Evolutionary conservation across 495 filamentous ascomycete genomes (phyloP), one percentile per base, ranked within the genome.

Genomic region (Gamarada debralockiae): DNA sequence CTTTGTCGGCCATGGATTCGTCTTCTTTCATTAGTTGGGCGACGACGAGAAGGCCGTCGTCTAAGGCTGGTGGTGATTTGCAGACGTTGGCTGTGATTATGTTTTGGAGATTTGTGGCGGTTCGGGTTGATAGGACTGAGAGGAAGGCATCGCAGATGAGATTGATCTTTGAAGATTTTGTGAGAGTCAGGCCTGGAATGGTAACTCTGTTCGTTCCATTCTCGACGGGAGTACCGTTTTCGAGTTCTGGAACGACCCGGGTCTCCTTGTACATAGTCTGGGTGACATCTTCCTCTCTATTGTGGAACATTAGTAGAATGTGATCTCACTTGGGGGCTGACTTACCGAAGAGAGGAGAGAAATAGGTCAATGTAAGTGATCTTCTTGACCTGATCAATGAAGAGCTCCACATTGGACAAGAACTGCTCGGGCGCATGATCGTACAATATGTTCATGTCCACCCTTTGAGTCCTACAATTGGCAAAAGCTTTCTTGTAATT

Each of bases 391-490:
- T 97, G 93, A 20, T 92, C 83, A 39, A 97, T 73, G 67, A 98
- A 95, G 1, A 91, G 57, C 6, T 70, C 71, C 25, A 96, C 76
- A 56, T 81, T 85, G 12, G 78, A 73, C 69, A 96, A 75, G 62
- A 98, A 96, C 55, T 93, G 87, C 38, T 81, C 72, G 0, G 91
- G 89, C 6, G 79, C 80, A 72, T 97, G 85, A 65, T 98, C 93
- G 65, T 96, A 92, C n/a, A 98, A 73, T 48, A 98, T 92, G 63
- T 97, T 98, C 85, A 97, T 90, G 63, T 98, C 93, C 3, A 98
- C 93, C 55, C 93, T 81, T 64, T 97, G 95, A 46, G 84, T 90
- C 27, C 93, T 82, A 65, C 93, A 98, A 34, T 85, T 82, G 22
- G 88, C 70, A 65, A 95, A 98, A 1, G 93, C 93, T 49, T 76